Evolutionary conservation across 2,329 filamentous ascomycete species (phyloP), one percentile per base, ranked within the genome.

Genomic region (Talaromyces pinophilus): DNA sequence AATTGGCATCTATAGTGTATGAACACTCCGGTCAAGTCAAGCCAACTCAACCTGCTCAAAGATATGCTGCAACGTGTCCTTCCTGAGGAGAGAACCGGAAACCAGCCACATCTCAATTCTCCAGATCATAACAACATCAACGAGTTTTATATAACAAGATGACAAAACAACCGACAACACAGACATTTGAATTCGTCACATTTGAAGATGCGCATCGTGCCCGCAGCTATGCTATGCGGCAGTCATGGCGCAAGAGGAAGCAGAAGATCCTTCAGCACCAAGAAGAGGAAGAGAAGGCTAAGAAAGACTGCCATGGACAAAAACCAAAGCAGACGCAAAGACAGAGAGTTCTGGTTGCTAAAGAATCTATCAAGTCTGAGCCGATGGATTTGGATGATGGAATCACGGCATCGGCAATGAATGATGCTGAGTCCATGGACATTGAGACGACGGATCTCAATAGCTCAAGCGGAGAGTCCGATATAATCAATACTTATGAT

Each of bases 201-300:
- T 62, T 42, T 35, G 44, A 66, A 57, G 64, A 66, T 62, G 64
- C 46, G 28, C 59, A 62, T 33, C 64, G 64, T 25, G 64, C 64
- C 6, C 64, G 64, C n/a, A 66, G 64, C 59, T 62, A 59, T 50
- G 64, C 64, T 15, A 66, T 66, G 64, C 64, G 64, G 17, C 59
- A 66, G 50, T 62, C 64, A 2, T 66, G 64, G 64, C 59, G 64
- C 17, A 66, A 66, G 52, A 44, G 64, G 38, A 66, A 66, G 50
- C 59, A 66, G 40, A 60, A 66, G 50, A 52, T 57, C 33, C 52
- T 19, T 19, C 55, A 65, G 15, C 46, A 60, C 10, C 28, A 60
- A 61, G 55, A 54, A 46, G n/a, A 54, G 22, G 42, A 65, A 30
- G 44, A 52, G 17, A 44, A 52, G 10, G n/a, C 7, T 3, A 30